Base-by-base conservation (phyloP, 805 yeast genomes). In the Candida yuanshanica region DNA sequence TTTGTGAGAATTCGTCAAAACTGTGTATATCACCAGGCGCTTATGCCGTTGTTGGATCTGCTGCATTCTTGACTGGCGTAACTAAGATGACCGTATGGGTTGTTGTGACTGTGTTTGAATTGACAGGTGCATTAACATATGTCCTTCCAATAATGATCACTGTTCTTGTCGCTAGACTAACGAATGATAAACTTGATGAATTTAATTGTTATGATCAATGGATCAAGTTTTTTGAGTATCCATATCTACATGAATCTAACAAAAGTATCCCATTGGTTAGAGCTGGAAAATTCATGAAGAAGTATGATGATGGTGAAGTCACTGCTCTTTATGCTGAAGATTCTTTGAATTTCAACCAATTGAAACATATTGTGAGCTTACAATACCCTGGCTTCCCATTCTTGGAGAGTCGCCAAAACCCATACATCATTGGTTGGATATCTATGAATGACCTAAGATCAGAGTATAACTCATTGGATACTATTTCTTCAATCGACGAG, bases 31-130 rank as follows among this genome's bases (percentile, higher is more conserved):
- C 89, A 2, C 95, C 95, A 0, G 90, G 93, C 0, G 86, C 90
- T 0, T 88, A 87, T 55, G 95, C 95, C 0, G 83, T 87, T 9
- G 86, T 88, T 18, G 95, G 96, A 0, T 88, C 95, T 0, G 95
- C 89, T 0, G 72, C 95, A 1, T 83, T 85, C 41, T 67, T 86
- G 49, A 77, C 93, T 0, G 95, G 95, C 5, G 78, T 82, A 13
- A 85, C 95, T 4, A 77, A 86, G 48, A 74, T 87, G 63, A 85
- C 90, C 4, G 81, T 86, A 47, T 75, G 88, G 34, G 80, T 83
- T 7, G 95, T 86, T 14, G 90, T 87, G 7, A 77, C 88, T 20
- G 69, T 86, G 47, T 83, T 85, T 59, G 96, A 87, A 59, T 64
- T 87, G 31, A 85, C 95, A 0, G 96, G 95, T 20, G 96, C 95